These are phyloP conservation scores for Yarrowia sp. DNA, from an alignment of 805 yeast genomes.

Conservation along the genomic window DNA sequence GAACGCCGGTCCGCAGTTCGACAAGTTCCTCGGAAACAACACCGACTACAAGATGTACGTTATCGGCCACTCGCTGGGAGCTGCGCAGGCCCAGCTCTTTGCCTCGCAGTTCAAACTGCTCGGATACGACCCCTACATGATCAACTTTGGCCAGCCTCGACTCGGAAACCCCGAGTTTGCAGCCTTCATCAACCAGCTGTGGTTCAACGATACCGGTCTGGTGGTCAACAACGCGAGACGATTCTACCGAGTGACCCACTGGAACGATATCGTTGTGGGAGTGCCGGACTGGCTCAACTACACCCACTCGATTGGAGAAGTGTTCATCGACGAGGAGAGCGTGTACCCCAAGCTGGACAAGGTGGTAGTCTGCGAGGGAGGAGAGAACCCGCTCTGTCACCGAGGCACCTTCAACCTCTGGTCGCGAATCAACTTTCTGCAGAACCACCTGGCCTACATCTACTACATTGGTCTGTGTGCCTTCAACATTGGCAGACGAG, in stretches of 20 bases:
- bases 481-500: neutral
- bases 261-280: constrained; percentile 6
- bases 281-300: constrained; percentile 11
- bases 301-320: constrained; percentile 11
- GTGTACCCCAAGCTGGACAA: neutral
- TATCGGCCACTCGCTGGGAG: constrained; percentile 21
- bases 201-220: constrained; percentile 2
- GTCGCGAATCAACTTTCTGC: constrained; percentile 7
- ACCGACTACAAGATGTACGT: constrained; percentile 14
- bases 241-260: constrained; percentile 2
- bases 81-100: constrained; percentile 12
- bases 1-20: neutral
- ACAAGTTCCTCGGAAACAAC: neutral
- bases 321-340: neutral
- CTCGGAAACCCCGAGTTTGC: constrained; percentile 11
- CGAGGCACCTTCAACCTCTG: constrained; percentile 8
- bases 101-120: neutral
- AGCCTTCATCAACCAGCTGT: neutral
- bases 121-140: neutral
- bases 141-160: constrained; percentile 10
- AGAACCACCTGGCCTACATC: constrained; percentile 17
- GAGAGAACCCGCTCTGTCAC: constrained; percentile 26
- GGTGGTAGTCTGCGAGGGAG: constrained; percentile 15
- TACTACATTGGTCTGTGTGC: constrained; percentile 21
- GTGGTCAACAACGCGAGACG: neutral